phyloP scores from a whole-genome alignment of 306 rosid species.

The Vigna nakashimae region DNA sequence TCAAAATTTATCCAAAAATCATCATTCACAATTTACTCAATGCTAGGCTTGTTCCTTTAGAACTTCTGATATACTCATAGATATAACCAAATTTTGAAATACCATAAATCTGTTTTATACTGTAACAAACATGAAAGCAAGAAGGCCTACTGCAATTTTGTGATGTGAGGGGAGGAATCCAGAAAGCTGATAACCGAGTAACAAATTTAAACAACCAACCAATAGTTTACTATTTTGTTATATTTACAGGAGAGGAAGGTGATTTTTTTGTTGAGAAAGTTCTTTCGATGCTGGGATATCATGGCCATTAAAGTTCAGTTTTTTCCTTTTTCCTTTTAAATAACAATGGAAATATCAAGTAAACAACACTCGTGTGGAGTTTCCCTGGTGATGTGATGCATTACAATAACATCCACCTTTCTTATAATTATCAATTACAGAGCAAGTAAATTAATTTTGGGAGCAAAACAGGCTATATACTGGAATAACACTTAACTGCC shows the following conservation, averaged over 20 bases:
- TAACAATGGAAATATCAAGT: background rate
- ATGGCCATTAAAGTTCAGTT: background rate
- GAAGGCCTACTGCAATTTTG: background rate
- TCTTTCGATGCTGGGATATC: background rate
- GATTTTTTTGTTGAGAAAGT: slow-evolving; percentile 16
- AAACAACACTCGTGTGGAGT: background rate
- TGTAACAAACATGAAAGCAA: slow-evolving; percentile 3
- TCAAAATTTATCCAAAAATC: background rate
- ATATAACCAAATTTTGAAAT: background rate
- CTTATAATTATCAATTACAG: slow-evolving; percentile 36
- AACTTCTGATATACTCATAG: background rate
- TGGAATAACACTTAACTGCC: slow-evolving; percentile 9
- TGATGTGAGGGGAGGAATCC: slow-evolving; percentile 2
- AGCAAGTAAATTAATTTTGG: background rate
- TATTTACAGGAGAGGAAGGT: background rate
- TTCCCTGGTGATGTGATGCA: slow-evolving; percentile 9
- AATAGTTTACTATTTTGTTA: background rate
- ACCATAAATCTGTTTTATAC: background rate
- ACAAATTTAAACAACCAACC: background rate
- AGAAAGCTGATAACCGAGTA: slow-evolving; percentile 8
- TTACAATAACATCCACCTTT: slow-evolving; percentile 16
- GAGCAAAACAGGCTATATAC: background rate
- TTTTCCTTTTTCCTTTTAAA: background rate
- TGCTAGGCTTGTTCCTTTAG: background rate
- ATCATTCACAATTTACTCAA: background rate